Evolutionary conservation across 805 yeast species (phyloP).

Genomic region (Zygoascus tannicola): DNA sequence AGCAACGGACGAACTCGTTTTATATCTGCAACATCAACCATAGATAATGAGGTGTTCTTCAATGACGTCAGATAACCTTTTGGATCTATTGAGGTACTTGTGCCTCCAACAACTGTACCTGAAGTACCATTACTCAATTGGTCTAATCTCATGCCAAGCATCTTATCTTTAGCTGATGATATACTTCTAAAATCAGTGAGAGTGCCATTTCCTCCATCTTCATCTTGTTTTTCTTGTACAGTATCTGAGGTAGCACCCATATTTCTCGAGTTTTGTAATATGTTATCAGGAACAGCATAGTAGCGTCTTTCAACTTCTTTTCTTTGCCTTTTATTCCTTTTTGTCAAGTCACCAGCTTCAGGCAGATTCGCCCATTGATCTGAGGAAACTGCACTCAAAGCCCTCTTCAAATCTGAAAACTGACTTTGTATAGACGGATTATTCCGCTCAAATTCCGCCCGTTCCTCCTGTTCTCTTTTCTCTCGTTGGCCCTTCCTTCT

Average conservation of each 20-base stretch:
- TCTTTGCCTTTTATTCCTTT: constrained; percentile 64
- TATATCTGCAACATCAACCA: constrained; percentile 44
- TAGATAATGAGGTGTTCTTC: constrained; percentile 19
- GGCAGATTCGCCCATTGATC: constrained; percentile 80
- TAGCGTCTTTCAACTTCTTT: constrained; percentile 54
- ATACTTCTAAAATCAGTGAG: constrained; percentile 43
- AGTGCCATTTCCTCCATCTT: constrained; percentile 14
- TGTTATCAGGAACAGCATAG: constrained; percentile 75
- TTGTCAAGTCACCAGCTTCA: constrained; percentile 81
- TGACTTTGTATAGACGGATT: constrained; percentile 37
- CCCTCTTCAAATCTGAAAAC: constrained; percentile 61
- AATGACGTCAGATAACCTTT: constrained; percentile 37
- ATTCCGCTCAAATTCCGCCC: constrained; percentile 19
- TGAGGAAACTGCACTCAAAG: constrained; percentile 45
- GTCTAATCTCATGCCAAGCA: constrained; percentile 49
- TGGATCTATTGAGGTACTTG: constrained; percentile 28
- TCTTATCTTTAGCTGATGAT: constrained; percentile 54
- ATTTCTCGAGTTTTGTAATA: constrained; percentile 35
- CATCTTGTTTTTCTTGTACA: constrained; percentile 24
- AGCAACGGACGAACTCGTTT: constrained; percentile 50
- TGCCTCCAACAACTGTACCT: constrained; percentile 12
- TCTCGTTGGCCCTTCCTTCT: constrained; percentile 22
- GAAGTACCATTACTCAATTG: constrained; percentile 16
- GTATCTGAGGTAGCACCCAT: constrained; percentile 27
- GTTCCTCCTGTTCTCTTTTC: constrained; percentile 20